Conservation (phyloP, 139 green algal species). For the Penium margaritaceum region DNA sequence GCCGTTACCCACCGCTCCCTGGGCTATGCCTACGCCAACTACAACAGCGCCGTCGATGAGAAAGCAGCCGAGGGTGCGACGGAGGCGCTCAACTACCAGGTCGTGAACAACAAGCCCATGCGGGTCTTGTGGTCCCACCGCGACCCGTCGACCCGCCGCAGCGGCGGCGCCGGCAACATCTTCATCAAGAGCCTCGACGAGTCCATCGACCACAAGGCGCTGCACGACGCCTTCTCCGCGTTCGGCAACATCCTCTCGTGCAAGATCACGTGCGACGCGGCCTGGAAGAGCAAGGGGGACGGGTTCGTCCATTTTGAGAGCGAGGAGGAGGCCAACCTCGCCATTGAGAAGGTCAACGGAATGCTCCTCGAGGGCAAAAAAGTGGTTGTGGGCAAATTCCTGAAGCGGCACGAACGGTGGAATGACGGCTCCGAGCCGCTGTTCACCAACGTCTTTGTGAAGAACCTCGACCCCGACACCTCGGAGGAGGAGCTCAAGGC, state of each 20-base stretch:
- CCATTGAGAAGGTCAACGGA: constrained; percentile 60
- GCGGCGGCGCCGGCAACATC: constrained; percentile 55
- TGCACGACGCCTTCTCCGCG: constrained; percentile 54
- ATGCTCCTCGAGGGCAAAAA: constrained; percentile 54
- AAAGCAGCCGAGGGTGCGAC: constrained; percentile 61
- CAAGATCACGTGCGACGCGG: constrained; percentile 50
- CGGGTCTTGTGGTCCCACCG: constrained; percentile 56
- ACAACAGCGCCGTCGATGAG: constrained; percentile 44
- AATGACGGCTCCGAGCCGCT: too few species aligned
- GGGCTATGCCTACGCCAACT: constrained; percentile 60
- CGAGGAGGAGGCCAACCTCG: constrained; percentile 49
- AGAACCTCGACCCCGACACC: constrained; percentile 51
- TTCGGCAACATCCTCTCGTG: constrained; percentile 57
- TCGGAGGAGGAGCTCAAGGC: constrained; percentile 47
- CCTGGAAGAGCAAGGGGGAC: constrained; percentile 45
- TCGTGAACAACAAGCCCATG: constrained; percentile 67
- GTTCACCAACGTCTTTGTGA: constrained; percentile 57
- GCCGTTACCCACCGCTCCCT: constrained; percentile 52
- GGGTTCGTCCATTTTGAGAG: constrained; percentile 59
- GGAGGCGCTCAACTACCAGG: constrained; percentile 80
- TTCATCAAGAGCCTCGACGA: constrained; percentile 60
- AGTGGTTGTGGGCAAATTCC: constrained; percentile 48
- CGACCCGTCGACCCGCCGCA: constrained; percentile 47
- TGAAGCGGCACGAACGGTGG: constrained; percentile 48
- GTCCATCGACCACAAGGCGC: constrained; percentile 57